Evolutionary conservation across 805 yeast genomes (phyloP).

Genomic region (Starmerella apicola): DNA sequence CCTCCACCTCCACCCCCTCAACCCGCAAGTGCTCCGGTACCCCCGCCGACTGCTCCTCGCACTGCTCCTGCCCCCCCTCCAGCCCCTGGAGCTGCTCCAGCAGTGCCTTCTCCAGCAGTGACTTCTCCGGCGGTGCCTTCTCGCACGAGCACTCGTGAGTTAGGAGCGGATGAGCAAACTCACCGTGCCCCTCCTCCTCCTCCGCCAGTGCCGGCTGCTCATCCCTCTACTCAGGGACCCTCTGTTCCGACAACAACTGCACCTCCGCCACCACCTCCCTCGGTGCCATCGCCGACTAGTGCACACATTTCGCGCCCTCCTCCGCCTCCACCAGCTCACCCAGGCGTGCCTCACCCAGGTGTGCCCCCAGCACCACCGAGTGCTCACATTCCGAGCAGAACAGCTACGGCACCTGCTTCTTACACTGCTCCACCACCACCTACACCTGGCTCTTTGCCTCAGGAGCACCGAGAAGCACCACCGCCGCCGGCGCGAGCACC

Average conservation of each 20-base stretch:
- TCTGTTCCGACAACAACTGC: constrained; percentile 15
- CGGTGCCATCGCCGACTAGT: background rate
- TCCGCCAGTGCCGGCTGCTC: no score
- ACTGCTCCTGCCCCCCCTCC: constrained; percentile 7
- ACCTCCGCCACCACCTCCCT: constrained; percentile 11
- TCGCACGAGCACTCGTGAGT: no score
- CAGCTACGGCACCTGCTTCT: constrained; percentile 4
- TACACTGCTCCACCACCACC: no score
- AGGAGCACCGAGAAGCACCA: constrained; percentile 8
- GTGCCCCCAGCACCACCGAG: background rate
- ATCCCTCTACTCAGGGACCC: constrained; percentile 15
- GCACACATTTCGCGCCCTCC: constrained; percentile 1
- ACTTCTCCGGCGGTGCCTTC: no score
- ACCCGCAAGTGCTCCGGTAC: constrained; percentile 14
- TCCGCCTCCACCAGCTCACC: constrained; percentile 9
- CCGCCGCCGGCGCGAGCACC: constrained; percentile 5
- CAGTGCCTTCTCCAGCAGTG: constrained; percentile 11
- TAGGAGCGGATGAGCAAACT: no score
- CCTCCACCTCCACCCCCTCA: constrained; percentile 11
- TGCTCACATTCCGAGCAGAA: background rate
- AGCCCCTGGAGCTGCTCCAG: constrained; percentile 16
- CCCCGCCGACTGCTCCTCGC: constrained; percentile 10
- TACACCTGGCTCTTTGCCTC: constrained; percentile 2
- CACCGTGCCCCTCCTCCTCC: no score
- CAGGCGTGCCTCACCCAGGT: constrained; percentile 1